Conservation (phyloP, 345 rosid genomes). For the Gossypium anomalum region DNA sequence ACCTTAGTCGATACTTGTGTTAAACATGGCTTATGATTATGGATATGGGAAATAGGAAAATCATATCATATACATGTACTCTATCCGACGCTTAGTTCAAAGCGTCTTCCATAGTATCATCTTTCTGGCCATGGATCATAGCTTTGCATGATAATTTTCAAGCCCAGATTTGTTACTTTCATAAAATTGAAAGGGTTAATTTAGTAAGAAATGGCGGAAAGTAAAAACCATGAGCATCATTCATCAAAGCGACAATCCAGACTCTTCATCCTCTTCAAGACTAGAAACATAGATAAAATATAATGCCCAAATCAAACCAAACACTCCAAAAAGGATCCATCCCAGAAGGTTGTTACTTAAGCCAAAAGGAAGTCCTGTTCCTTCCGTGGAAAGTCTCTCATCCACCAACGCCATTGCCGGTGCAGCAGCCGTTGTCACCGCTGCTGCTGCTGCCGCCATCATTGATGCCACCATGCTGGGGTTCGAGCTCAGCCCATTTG, state of each 20-base stretch:
- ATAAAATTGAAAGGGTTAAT: neutral
- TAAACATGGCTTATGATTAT: too few relatives aligned
- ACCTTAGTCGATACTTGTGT: too few relatives aligned
- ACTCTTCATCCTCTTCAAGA: neutral
- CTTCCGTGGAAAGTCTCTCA: neutral
- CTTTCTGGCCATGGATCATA: neutral
- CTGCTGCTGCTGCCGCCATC: too few relatives aligned
- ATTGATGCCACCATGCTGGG: too few relatives aligned
- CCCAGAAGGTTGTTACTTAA: neutral
- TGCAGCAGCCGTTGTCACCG: too few relatives aligned
- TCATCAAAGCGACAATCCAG: neutral
- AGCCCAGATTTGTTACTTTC: neutral
- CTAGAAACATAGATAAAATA: neutral
- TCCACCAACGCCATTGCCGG: conserved; percentile 14
- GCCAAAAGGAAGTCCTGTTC: neutral
- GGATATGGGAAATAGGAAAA: too few relatives aligned
- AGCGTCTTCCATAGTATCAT: neutral
- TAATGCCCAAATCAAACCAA: neutral
- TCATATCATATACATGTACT: too few relatives aligned
- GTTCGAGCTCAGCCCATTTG: too few relatives aligned
- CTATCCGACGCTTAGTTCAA: neutral
- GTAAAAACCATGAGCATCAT: too few relatives aligned
- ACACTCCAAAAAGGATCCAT: neutral
- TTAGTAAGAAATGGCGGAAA: neutral
- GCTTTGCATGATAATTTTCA: neutral